These are phyloP conservation scores for Pulveroboletus sp. DNA, from an alignment of 768 basidiomycete species.

Conservation along the genomic window DNA sequence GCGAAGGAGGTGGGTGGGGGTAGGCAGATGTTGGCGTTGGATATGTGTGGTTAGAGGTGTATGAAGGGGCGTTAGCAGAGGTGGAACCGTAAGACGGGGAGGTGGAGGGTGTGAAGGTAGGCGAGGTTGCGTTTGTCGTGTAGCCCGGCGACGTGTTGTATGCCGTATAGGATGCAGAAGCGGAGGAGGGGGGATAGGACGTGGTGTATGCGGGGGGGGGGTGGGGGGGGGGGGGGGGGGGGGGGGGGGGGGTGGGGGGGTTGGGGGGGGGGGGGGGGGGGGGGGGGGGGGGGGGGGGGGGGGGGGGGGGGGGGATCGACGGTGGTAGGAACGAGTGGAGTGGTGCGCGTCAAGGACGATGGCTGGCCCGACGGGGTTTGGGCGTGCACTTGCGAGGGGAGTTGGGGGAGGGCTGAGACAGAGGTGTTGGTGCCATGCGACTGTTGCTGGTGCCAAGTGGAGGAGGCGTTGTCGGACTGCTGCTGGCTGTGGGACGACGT, in stretches of 20 bases:
- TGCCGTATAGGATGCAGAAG: conserved; percentile 16
- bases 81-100: conserved; percentile 16
- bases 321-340: conserved; percentile 28
- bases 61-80: conserved; percentile 12
- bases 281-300: conserved; percentile 5
- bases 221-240: conserved; percentile 21
- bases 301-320: conserved; percentile 16
- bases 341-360: conserved; percentile 23
- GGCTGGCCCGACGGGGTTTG: conserved; percentile 10
- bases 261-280: conserved; percentile 18
- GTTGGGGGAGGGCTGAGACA: conserved; percentile 12
- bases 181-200: conserved; percentile 16
- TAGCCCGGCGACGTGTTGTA: conserved; percentile 21
- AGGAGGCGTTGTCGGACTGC: conserved; percentile 17
- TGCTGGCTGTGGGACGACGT: conserved; percentile 15
- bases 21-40: conserved; percentile 27
- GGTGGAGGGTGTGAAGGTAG: conserved; percentile 21
- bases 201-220: conserved; percentile 10
- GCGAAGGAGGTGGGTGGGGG: conserved; percentile 26
- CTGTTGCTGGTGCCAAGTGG: conserved; percentile 26
- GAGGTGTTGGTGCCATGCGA: conserved; percentile 8
- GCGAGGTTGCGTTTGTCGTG: conserved; percentile 18
- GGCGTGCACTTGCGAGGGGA: conserved; percentile 16
- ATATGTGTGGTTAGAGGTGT: conserved; percentile 16
- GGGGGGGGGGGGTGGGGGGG: conserved; percentile 16